Evolutionary conservation across 2,329 filamentous ascomycete species (phyloP), one percentile per base, ranked within the genome.

Genomic region (Xylaria digitata): DNA sequence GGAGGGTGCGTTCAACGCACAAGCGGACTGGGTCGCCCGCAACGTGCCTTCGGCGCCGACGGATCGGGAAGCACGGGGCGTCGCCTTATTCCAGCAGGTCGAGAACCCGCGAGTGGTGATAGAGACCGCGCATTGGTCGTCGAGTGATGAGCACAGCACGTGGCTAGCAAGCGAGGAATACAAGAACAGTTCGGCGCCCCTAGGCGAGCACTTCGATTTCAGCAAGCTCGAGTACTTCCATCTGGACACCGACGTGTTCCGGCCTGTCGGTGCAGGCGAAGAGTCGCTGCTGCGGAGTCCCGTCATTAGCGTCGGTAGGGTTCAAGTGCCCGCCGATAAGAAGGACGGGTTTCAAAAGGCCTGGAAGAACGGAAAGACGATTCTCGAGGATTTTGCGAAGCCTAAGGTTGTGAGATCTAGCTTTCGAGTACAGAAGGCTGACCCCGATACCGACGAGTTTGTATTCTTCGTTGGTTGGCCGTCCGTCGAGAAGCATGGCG

Each of bases 121-220:
- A 69, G 77, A 85, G 68, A 81, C 80, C 4, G 80, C 83, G 19
- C 77, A 80, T 11, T 85, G 83, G 84, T 76, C 79, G 61, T 82
- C 80, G 0, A 76, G 78, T 21, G 78, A 77, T 15, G 78, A 78
- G 5, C 82, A 85, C 64, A 68, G 65, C 53, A 69, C 78, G 56
- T 86, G 84, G 83, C 79, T 84, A 55, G 74, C 76, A 50, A 82
- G 79, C 57, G 69, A 75, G 2, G 80, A 80, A 37, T 85, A 85
- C 71, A 67, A 76, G 56, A 57, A 66, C 5, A 72, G 76, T 60
- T 80, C 82, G 68, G 73, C 71, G 19, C 71, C 73, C 26, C 70
- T 85, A 11, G 68, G 65, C 26, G 62, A 69, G 3, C 78, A 80
- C 60, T 75, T 83, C 43, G 73, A 75, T 6, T 74, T 78, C 5